Conservation (phyloP, 768 basidiomycete genomes). For the Boletus edulis region DNA sequence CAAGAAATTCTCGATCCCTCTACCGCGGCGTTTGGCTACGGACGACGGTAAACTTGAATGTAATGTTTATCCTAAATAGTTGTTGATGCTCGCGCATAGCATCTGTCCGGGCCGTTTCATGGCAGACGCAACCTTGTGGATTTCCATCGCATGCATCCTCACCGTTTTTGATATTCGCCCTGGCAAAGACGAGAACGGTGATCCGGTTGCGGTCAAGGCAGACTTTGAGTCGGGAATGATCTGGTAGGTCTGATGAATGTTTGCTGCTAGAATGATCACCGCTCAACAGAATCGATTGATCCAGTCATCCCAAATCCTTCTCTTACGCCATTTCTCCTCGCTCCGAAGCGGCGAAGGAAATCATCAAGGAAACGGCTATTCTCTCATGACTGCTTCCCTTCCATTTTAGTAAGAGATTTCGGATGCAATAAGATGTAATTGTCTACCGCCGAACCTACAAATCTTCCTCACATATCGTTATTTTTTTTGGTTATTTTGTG, state of each 20-base stretch:
- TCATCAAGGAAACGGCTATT: constrained; percentile 30
- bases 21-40: constrained; percentile 35
- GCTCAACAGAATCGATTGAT: constrained; percentile 1
- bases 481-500: constrained; percentile 46
- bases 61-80: neutral
- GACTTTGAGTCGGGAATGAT: constrained; percentile 31
- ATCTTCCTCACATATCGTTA: constrained; percentile 23
- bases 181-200: constrained; percentile 19
- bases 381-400: constrained; percentile 11
- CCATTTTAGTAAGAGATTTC: neutral
- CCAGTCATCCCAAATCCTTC: constrained; percentile 33
- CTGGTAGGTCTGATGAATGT: constrained; percentile 20
- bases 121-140: constrained; percentile 40
- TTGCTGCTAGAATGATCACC: neutral
- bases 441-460: neutral
- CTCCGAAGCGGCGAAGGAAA: constrained; percentile 22
- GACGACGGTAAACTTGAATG: constrained; percentile 26
- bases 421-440: neutral
- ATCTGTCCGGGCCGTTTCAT: constrained; percentile 46
- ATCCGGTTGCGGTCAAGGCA: constrained; percentile 17
- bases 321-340: constrained; percentile 30
- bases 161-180: constrained; percentile 27
- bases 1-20: constrained; percentile 29
- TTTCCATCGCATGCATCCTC: constrained; percentile 30
- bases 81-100: constrained; percentile 8